Evolutionary conservation across 2,329 filamentous ascomycete species (phyloP), one percentile per base, ranked within the genome.

Genomic region (Penicillium digitatum): DNA sequence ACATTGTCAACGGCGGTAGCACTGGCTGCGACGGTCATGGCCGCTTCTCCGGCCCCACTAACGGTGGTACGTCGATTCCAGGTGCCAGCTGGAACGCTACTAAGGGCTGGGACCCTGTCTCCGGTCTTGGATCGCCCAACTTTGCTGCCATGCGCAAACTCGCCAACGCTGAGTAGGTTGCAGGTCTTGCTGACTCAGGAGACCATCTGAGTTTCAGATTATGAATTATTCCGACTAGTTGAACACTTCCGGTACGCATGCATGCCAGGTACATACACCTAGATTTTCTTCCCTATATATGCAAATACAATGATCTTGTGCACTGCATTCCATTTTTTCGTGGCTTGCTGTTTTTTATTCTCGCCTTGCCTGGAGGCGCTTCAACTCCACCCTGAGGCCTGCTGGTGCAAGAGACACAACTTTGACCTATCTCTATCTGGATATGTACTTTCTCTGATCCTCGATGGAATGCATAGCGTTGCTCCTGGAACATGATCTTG

Each of bases 21-120:
- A 72, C 61, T 0, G 79, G 79, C 10, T 81, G 79, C 60, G 73
- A 72, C 31, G 78, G 78, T 0, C 62, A 65, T 1, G 66, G 69
- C 20, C 74, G 75, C 3, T 78, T 77, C 60, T 70, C 72, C 4
- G 75, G 76, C 2, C 59, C 74, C 4, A 31, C 56, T 0, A 70
- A 78, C 29, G 70, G 70, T 1, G 62, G 69, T 24, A 74, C 77
- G 0, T 64, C 67, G 37, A 73, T 81, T 4, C 74, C 75, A 2
- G 73, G 70, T 54, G 79, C 79, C 1, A 74, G 75, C 51, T 81
- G 78, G 78, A 79, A 80, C 62, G 78, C 79, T 12, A 79, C 66
- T 1, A 56, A 60, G 20, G 74, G 74, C 12, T 76, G 74, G 74
- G 74, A 76, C 59, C 70, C 71, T 11, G 52, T 74, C 1, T 73